Evolutionary conservation across 1,139 yeast species (phyloP).

Genomic region (Martiniozyma asiatica): DNA sequence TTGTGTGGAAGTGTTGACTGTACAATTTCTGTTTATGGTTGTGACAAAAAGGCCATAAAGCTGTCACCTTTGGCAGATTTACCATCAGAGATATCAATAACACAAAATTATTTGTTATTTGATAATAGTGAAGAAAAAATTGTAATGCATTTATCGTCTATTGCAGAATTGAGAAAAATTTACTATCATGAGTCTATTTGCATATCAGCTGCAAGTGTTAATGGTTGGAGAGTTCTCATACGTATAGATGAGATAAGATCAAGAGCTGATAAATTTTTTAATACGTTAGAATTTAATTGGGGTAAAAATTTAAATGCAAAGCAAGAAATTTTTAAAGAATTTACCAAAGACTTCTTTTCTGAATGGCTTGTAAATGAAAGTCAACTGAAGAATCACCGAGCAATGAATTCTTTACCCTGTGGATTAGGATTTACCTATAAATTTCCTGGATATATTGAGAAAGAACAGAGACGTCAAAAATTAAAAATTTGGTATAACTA

Average conservation of each 20-base stretch:
- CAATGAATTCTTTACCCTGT: conserved; percentile 27
- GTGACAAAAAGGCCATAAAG: conserved; percentile 2
- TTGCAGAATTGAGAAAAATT: conserved; percentile 76
- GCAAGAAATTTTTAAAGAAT: conserved; percentile 32
- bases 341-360: conserved; percentile 46
- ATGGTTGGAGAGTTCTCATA: conserved; percentile 50
- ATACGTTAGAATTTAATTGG: conserved; percentile 3
- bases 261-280: conserved; percentile 69
- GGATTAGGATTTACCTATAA: conserved; percentile 77
- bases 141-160: conserved; percentile 60
- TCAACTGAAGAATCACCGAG: conserved; percentile 38
- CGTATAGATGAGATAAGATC: conserved; percentile 73
- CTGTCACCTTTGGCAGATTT: conserved; percentile 2
- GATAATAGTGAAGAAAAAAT: conserved; percentile 57
- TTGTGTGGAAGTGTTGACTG: conserved; percentile 20
- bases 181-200: conserved; percentile 76
- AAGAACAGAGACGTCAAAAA: conserved; percentile 17
- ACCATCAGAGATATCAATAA: conserved; percentile 36
- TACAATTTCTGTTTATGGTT: conserved; percentile 2
- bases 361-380: conserved; percentile 46
- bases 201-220: conserved; percentile 55
- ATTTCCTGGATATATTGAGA: conserved; percentile 82
- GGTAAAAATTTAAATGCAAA: conserved; percentile 1
- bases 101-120: conserved; percentile 59
- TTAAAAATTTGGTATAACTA: conserved; percentile 87